A percentile compares a stretch with the other conserved stretches of the same genome.
These are phyloP conservation scores for Diaporthe destruens DNA, from an alignment of 2,329 filamentous ascomycete species.

Conservation along the genomic window DNA sequence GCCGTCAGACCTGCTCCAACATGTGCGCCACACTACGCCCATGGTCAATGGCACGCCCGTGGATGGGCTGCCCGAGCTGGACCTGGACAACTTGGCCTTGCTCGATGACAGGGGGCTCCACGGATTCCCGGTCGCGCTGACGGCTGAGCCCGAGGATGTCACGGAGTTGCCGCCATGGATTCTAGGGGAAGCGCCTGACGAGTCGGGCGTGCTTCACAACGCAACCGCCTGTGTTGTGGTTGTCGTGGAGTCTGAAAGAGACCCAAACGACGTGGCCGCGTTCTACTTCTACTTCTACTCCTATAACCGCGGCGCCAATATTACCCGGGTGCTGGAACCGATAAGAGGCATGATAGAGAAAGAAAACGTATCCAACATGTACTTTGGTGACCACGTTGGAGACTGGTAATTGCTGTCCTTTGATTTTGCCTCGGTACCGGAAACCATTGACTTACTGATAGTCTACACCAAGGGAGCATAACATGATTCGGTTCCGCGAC, in stretches of 20 bases:
- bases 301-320: constrained; percentile 50
- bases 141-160: constrained; percentile 47
- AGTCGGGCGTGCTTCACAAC: constrained; percentile 43
- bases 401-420: constrained; percentile 43
- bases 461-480: constrained; percentile 47
- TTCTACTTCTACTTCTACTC: constrained; percentile 55
- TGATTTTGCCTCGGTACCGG: background rate
- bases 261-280: constrained; percentile 47
- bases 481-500: constrained; percentile 49
- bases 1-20: constrained; percentile 48
- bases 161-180: constrained; percentile 48
- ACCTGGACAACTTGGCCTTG: constrained; percentile 47
- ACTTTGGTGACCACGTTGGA: constrained; percentile 48
- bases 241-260: constrained; percentile 47
- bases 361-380: constrained; percentile 11
- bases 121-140: constrained; percentile 45
- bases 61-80: constrained; percentile 42
- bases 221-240: constrained; percentile 50
- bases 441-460: background rate
- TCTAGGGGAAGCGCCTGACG: constrained; percentile 46
- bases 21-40: constrained; percentile 49
- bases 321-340: constrained; percentile 50
- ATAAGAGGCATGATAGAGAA: constrained; percentile 45
- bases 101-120: constrained; percentile 44
- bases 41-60: constrained; percentile 42